Conservation (phyloP, 495 filamentous ascomycete species). For the Ascodesmis nigricans region DNA sequence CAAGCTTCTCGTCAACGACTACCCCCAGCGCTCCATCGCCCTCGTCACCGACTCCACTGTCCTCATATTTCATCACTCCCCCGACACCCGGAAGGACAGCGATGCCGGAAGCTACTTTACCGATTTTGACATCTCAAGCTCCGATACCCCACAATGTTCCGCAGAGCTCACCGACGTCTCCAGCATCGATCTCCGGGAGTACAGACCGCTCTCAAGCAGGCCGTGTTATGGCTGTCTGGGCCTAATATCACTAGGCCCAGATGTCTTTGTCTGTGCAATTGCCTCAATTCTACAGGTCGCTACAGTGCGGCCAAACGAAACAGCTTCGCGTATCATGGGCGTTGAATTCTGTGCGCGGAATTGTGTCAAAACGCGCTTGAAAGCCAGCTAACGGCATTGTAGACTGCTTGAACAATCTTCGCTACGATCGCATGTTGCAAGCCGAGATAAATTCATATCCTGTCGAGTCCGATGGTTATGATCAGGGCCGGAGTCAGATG, state of each 20-base stretch:
- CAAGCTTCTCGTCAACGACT: slow-evolving; percentile 45
- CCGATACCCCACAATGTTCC: slow-evolving; percentile 41
- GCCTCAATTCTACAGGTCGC: slow-evolving; percentile 56
- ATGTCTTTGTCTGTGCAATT: slow-evolving; percentile 86
- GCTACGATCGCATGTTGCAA: slow-evolving; percentile 55
- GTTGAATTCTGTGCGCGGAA: slow-evolving; percentile 57
- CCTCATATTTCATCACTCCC: slow-evolving; percentile 58
- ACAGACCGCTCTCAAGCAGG: slow-evolving; percentile 44
- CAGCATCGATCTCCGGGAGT: slow-evolving; percentile 46
- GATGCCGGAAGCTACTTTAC: slow-evolving; percentile 30
- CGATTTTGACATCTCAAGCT: slow-evolving; percentile 9
- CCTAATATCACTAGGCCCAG: slow-evolving; percentile 59
- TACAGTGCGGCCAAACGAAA: slow-evolving; percentile 64
- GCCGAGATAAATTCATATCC: slow-evolving; percentile 32
- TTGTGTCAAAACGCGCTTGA: neutral
- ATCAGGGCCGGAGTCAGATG: slow-evolving; percentile 39
- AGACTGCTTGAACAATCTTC: slow-evolving; percentile 66
- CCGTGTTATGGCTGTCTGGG: slow-evolving; percentile 79
- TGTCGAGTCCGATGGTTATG: slow-evolving; percentile 34
- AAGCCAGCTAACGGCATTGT: neutral
- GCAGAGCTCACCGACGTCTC: slow-evolving; percentile 58
- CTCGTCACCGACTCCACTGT: slow-evolving; percentile 56
- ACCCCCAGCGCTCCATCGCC: slow-evolving; percentile 66
- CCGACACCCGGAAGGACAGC: slow-evolving; percentile 23
- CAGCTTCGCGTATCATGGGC: slow-evolving; percentile 59